Conservation (phyloP, 805 yeast species). For the Kazachstania taianensis region DNA sequence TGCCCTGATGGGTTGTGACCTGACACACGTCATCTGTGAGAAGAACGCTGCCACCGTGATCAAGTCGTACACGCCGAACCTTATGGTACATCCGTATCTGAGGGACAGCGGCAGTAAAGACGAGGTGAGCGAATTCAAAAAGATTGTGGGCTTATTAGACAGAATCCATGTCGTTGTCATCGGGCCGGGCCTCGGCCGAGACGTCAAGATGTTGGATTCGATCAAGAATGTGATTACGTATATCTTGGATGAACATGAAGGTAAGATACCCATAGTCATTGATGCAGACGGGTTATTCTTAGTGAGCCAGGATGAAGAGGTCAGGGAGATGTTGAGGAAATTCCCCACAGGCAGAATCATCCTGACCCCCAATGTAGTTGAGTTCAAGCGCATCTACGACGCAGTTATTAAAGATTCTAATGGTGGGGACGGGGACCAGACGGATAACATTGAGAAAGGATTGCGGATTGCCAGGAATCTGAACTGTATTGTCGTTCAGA, state of each 20-base stretch:
- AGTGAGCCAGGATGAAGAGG: conserved; percentile 33
- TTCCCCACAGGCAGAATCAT: conserved; percentile 50
- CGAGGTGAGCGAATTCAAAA: conserved; percentile 39
- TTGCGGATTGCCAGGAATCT: conserved; percentile 17
- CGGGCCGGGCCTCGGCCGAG: conserved; percentile 94
- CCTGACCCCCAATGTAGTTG: conserved; percentile 84
- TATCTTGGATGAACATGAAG: conserved; percentile 37
- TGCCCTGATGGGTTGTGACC: conserved; percentile 76
- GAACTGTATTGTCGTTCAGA: conserved; percentile 39
- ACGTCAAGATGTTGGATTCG: conserved; percentile 51
- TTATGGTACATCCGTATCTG: conserved; percentile 91
- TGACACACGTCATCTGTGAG: conserved; percentile 87
- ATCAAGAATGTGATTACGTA: conserved; percentile 43
- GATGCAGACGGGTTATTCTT: conserved; percentile 87
- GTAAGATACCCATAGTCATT: conserved; percentile 60
- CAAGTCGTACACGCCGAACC: conserved; percentile 80
- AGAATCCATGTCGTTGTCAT: conserved; percentile 74
- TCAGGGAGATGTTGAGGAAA: conserved; percentile 32
- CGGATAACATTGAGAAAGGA: conserved; percentile 6
- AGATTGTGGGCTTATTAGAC: conserved; percentile 43
- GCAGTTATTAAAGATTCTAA: conserved; percentile 27
- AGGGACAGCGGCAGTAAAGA: conserved; percentile 30
- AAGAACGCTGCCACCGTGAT: conserved; percentile 66
- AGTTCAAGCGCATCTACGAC: conserved; percentile 60
- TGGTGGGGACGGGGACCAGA: conserved; percentile 17